Evolutionary conservation across 1,284 basidiomycete species (phyloP).

Genomic region (Chalciporus sp.): DNA sequence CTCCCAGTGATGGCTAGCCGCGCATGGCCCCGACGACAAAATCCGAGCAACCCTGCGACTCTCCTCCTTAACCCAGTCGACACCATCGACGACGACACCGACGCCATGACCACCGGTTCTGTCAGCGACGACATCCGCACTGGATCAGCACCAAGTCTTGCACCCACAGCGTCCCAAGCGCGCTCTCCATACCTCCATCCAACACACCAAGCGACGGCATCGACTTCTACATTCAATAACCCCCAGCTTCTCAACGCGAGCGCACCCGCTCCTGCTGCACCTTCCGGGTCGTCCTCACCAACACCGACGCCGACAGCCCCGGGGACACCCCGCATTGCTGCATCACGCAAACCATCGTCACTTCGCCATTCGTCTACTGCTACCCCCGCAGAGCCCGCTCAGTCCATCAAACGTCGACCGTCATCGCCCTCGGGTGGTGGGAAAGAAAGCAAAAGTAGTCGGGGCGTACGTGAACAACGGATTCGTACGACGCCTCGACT

Average conservation of each 20-base stretch:
- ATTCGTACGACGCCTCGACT: slow-evolving; percentile 51
- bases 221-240: slow-evolving; percentile 34
- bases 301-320: slow-evolving; percentile 22
- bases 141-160: neutral
- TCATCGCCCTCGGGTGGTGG: slow-evolving; percentile 28
- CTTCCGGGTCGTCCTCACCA: slow-evolving; percentile 4
- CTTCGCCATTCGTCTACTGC: slow-evolving; percentile 30
- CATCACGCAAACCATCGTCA: slow-evolving; percentile 33
- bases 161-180: neutral
- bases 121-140: slow-evolving; percentile 18
- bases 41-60: slow-evolving; percentile 4
- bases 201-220: slow-evolving; percentile 34
- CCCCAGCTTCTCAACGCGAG: neutral
- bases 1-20: slow-evolving; percentile 25
- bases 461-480: slow-evolving; percentile 30
- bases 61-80: slow-evolving; percentile 15
- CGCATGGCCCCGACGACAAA: slow-evolving; percentile 21
- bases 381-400: slow-evolving; percentile 13
- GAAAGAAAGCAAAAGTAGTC: slow-evolving; percentile 25
- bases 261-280: neutral
- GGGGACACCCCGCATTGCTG: slow-evolving; percentile 30
- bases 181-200: slow-evolving; percentile 34
- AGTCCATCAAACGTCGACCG: slow-evolving; percentile 27
- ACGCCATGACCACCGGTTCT: slow-evolving; percentile 23
- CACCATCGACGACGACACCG: slow-evolving; percentile 25